phyloP scores from a whole-genome alignment of 176 grass and related monocot genomes.

The Lolium multiflorum region DNA sequence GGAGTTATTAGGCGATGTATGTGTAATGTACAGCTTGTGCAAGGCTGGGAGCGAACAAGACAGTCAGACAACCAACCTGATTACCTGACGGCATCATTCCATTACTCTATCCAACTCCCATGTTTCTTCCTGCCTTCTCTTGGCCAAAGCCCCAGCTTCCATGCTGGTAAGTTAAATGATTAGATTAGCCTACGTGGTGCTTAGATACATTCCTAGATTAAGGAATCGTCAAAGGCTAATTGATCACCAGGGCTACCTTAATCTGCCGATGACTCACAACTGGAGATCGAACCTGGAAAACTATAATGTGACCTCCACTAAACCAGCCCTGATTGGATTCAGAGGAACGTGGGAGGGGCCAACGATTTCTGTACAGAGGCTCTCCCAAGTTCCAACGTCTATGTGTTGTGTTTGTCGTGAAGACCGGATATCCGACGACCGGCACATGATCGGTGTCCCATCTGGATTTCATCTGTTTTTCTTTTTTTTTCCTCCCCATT shows the following conservation, averaged over 20 bases:
- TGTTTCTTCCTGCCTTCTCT: background rate
- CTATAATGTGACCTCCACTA: slow-evolving; percentile 39
- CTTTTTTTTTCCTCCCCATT: background rate
- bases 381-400: slow-evolving; percentile 17
- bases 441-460: slow-evolving; percentile 26
- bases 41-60: slow-evolving; percentile 35
- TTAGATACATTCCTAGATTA: background rate
- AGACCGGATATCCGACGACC: background rate
- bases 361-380: background rate
- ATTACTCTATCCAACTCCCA: background rate
- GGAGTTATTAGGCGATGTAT: slow-evolving; percentile 23
- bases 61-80: slow-evolving; percentile 30
- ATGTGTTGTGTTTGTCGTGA: slow-evolving; percentile 18
- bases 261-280: background rate
- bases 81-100: slow-evolving; percentile 25
- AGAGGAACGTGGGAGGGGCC: background rate
- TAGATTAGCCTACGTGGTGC: background rate
- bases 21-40: slow-evolving; percentile 34
- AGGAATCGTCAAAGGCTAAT: background rate
- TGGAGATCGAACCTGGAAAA: background rate
- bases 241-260: background rate
- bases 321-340: slow-evolving; percentile 6
- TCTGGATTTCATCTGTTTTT: slow-evolving; percentile 4
- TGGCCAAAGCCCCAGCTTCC: background rate
- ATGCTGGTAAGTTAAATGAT: background rate